Evolutionary conservation across 148 eudicot species (phyloP).

Genomic region (Beta vulgaris): DNA sequence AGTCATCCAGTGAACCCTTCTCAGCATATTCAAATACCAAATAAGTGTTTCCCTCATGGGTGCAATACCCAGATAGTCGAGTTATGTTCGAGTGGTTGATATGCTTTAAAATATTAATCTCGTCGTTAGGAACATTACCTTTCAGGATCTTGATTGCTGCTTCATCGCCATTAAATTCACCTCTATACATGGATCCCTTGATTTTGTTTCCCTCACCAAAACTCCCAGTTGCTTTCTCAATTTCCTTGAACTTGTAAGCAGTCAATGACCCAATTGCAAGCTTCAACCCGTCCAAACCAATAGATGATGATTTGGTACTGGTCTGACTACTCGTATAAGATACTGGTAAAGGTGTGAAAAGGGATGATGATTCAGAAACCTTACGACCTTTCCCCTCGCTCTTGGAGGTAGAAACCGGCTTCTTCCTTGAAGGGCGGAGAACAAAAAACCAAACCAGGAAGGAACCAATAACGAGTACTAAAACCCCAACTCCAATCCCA

Average conservation of each 20-base stretch:
- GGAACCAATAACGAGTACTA: slow-evolving; percentile 24
- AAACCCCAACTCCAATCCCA: slow-evolving; percentile 46
- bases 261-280: slow-evolving; percentile 57
- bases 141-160: slow-evolving; percentile 68
- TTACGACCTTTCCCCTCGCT: slow-evolving; percentile 19
- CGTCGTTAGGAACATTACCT: slow-evolving; percentile 56
- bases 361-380: slow-evolving; percentile 15
- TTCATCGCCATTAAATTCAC: slow-evolving; percentile 57
- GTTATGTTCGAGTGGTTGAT: slow-evolving; percentile 70
- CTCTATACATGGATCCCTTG: slow-evolving; percentile 58
- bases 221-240: slow-evolving; percentile 50
- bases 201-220: slow-evolving; percentile 51
- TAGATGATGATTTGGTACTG: slow-evolving; percentile 41
- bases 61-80: slow-evolving; percentile 66
- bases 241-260: slow-evolving; percentile 48
- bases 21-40: slow-evolving; percentile 74
- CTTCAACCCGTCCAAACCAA: slow-evolving; percentile 45
- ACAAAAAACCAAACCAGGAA: slow-evolving; percentile 37
- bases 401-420: background rate
- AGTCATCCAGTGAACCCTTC: slow-evolving; percentile 54
- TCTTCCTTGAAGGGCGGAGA: slow-evolving; percentile 22
- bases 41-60: slow-evolving; percentile 63
- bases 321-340: slow-evolving; percentile 21
- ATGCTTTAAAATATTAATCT: slow-evolving; percentile 57
- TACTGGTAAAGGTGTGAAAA: slow-evolving; percentile 20